A percentile compares a stretch with the other conserved stretches of the same genome.
Conservation (phyloP, 2,329 filamentous ascomycete species). For the Monascus ruber region DNA sequence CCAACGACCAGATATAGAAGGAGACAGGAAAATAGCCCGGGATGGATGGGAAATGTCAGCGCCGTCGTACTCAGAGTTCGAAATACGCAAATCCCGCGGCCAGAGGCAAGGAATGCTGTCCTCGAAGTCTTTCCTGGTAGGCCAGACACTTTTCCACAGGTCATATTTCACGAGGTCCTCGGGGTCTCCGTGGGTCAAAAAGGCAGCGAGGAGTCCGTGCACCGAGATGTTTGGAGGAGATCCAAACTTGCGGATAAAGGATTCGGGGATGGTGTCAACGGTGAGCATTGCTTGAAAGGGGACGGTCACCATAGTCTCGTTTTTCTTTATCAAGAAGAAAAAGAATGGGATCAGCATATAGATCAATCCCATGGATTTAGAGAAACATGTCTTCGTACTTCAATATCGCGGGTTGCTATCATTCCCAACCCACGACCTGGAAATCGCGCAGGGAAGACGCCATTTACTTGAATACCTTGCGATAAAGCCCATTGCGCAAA, state of each 20-base stretch:
- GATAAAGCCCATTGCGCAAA: slow-evolving; percentile 58
- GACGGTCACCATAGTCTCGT: slow-evolving; percentile 53
- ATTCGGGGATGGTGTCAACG: slow-evolving; percentile 46
- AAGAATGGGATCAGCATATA: too few species aligned
- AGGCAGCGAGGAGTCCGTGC: slow-evolving; percentile 63
- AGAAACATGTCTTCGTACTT: slow-evolving; percentile 36
- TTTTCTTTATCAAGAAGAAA: slow-evolving; percentile 31
- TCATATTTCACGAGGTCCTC: slow-evolving; percentile 38
- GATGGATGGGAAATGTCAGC: neutral
- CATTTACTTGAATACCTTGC: slow-evolving; percentile 55
- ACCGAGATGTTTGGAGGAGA: slow-evolving; percentile 43
- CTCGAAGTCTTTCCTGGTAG: slow-evolving; percentile 49
- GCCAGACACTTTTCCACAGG: slow-evolving; percentile 58
- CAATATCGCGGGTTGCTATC: slow-evolving; percentile 54
- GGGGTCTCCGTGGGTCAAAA: slow-evolving; percentile 43
- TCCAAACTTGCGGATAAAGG: slow-evolving; percentile 41
- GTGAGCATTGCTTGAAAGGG: slow-evolving; percentile 54
- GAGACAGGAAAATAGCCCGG: slow-evolving; percentile 16
- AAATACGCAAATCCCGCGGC: slow-evolving; percentile 29
- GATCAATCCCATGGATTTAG: too few species aligned
- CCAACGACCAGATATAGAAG: slow-evolving; percentile 29
- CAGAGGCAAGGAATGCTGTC: slow-evolving; percentile 48
- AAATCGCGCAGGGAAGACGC: slow-evolving; percentile 55
- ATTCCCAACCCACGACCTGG: slow-evolving; percentile 68
- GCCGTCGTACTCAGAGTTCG: slow-evolving; percentile 18